Evolutionary conservation across 1,284 basidiomycete species (phyloP).

Genomic region (Sutorius eximius): DNA sequence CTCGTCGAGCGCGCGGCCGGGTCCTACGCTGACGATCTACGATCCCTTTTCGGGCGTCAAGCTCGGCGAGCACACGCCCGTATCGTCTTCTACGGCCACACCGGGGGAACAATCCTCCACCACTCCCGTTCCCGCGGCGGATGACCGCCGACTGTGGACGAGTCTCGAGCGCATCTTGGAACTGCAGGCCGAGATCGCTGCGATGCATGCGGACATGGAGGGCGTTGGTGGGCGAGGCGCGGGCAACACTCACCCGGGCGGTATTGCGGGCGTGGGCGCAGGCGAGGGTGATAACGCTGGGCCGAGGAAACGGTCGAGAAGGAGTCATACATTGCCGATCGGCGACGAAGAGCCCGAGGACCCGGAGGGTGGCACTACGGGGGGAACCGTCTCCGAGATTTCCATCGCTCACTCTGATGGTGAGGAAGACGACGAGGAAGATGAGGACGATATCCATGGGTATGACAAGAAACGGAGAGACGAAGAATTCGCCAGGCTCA

Average conservation of each 20-base stretch:
- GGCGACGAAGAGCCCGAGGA: slow-evolving; percentile 33
- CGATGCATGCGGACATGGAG: slow-evolving; percentile 73
- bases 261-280: slow-evolving; percentile 1
- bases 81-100: slow-evolving; percentile 6
- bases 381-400: slow-evolving; percentile 18
- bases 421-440: slow-evolving; percentile 44
- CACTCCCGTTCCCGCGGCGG: slow-evolving; percentile 11
- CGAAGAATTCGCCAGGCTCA: slow-evolving; percentile 63
- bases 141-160: slow-evolving; percentile 55
- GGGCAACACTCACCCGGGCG: slow-evolving; percentile 18
- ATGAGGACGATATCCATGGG: slow-evolving; percentile 41
- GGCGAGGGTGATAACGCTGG: slow-evolving; percentile 5
- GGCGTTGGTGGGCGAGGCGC: slow-evolving; percentile 43
- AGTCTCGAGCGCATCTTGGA: slow-evolving; percentile 64
- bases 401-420: slow-evolving; percentile 33
- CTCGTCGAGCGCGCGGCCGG: neutral
- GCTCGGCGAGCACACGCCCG: slow-evolving; percentile 22
- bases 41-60: slow-evolving; percentile 29
- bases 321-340: slow-evolving; percentile 27
- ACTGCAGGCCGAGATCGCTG: slow-evolving; percentile 67
- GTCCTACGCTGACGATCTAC: slow-evolving; percentile 24
- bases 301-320: slow-evolving; percentile 14
- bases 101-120: slow-evolving; percentile 4
- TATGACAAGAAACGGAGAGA: slow-evolving; percentile 50
- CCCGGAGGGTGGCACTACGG: neutral